phyloP scores from a whole-genome alignment of 2,329 filamentous ascomycete genomes.

The Calonectria pteridis region DNA sequence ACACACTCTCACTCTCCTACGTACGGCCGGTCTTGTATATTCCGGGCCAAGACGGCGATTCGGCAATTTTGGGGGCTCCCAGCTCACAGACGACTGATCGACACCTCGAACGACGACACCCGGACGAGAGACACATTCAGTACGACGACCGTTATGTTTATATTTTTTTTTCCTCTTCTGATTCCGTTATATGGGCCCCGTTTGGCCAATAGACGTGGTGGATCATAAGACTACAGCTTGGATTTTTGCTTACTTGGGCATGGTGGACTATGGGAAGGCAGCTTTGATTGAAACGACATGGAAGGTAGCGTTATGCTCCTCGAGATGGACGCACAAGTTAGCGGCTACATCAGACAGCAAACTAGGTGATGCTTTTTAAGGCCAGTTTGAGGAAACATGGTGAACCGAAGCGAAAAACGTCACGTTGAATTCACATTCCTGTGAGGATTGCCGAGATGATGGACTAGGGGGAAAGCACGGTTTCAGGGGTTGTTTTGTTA shows the following conservation, averaged over 20 bases:
- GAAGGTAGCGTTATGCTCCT: conserved; percentile 13
- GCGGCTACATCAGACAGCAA: not conserved
- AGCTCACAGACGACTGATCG: conserved; percentile 18
- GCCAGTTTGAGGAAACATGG: conserved; percentile 16
- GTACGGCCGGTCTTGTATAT: conserved; percentile 25
- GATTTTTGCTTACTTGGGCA: conserved; percentile 32
- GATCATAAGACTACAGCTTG: conserved; percentile 31
- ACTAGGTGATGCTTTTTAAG: not conserved
- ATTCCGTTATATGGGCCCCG: conserved; percentile 30
- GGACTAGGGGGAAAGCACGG: conserved; percentile 35
- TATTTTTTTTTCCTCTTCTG: conserved; percentile 31
- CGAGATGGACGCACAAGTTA: conserved; percentile 12
- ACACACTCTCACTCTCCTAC: conserved; percentile 27
- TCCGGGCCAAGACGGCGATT: conserved; percentile 28
- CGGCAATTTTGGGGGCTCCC: conserved; percentile 24
- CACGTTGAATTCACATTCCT: conserved; percentile 31
- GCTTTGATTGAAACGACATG: conserved; percentile 34
- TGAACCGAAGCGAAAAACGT: conserved; percentile 22
- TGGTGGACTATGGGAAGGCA: conserved; percentile 10
- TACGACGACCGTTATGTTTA: conserved; percentile 36
- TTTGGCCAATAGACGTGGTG: conserved; percentile 37
- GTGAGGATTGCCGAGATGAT: conserved; percentile 25
- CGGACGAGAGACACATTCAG: conserved; percentile 29
- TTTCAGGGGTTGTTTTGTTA: conserved; percentile 37
- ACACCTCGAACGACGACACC: conserved; percentile 25